These are phyloP conservation scores for Salix suchowensis DNA, from an alignment of 345 rosid species.

Conservation along the genomic window DNA sequence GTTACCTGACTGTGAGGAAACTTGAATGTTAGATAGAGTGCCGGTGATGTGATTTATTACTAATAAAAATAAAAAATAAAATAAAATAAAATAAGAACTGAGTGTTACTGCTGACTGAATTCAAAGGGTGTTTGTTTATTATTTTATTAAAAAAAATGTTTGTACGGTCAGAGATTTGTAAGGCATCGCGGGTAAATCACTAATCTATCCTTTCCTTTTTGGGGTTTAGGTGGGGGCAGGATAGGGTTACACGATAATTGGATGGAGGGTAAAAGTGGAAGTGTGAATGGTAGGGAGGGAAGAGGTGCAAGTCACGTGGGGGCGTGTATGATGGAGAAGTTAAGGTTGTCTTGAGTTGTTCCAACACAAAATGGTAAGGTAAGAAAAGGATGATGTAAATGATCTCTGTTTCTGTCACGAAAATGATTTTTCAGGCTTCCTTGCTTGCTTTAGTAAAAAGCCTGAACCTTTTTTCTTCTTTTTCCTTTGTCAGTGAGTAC, in stretches of 20 bases:
- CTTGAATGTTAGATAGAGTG: neutral
- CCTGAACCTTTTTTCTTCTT: neutral
- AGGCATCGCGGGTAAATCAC: neutral
- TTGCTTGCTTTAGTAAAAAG: neutral
- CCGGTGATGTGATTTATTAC: neutral
- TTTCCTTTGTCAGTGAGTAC: neutral
- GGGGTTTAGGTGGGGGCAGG: neutral
- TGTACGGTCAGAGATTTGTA: neutral
- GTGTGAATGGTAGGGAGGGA: neutral
- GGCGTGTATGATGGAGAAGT: slow-evolving; percentile 27
- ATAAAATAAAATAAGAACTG: neutral
- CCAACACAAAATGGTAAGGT: slow-evolving; percentile 31
- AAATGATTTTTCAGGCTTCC: slow-evolving; percentile 10
- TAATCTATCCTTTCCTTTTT: neutral
- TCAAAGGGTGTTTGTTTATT: slow-evolving; percentile 8
- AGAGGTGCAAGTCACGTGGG: slow-evolving; percentile 10
- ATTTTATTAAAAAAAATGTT: neutral
- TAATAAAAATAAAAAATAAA: no score
- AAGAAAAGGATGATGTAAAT: slow-evolving; percentile 14
- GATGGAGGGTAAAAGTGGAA: neutral
- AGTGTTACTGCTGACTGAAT: neutral
- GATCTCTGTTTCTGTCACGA: slow-evolving; percentile 14
- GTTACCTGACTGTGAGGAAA: slow-evolving; percentile 30
- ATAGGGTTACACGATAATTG: neutral
- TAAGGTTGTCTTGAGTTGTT: slow-evolving; percentile 47